Conservation (phyloP, 805 yeast genomes). For the Suhomyces faveliae region DNA sequence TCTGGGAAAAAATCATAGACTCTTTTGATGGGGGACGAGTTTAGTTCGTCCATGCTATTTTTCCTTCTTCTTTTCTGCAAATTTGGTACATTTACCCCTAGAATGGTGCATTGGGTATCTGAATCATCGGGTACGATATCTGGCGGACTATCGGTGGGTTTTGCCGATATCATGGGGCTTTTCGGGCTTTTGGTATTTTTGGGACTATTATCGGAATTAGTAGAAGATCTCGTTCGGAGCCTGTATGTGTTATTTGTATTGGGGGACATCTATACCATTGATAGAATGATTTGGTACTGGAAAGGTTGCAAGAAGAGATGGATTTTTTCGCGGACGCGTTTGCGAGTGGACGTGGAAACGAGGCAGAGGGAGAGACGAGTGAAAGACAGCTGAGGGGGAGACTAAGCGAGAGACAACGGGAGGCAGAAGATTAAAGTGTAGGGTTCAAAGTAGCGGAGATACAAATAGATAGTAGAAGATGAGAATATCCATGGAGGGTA, state of each 20-base stretch:
- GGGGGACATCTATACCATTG: not conserved
- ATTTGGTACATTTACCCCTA: conserved; percentile 3
- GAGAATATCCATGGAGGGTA: no score
- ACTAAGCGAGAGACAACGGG: no score
- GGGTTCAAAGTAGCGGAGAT: no score
- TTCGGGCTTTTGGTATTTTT: no score
- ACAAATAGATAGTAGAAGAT: no score
- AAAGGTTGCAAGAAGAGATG: conserved; percentile 2
- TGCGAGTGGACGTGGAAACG: not conserved
- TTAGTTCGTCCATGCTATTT: conserved; percentile 15
- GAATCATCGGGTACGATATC: not conserved
- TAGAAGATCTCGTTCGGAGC: not conserved
- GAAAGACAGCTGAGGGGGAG: no score
- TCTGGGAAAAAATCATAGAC: not conserved
- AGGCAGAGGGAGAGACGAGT: no score
- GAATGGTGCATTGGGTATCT: conserved; percentile 3
- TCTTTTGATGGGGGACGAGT: conserved; percentile 25
- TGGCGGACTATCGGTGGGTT: not conserved
- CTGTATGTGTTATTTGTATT: not conserved
- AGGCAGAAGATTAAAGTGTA: no score
- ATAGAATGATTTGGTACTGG: not conserved
- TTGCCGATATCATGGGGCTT: not conserved
- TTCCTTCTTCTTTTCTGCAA: not conserved
- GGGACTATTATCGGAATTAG: not conserved
- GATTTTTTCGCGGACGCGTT: conserved; percentile 1